Conservation (phyloP, 805 yeast genomes). For the Jamesozyma lodderae region DNA sequence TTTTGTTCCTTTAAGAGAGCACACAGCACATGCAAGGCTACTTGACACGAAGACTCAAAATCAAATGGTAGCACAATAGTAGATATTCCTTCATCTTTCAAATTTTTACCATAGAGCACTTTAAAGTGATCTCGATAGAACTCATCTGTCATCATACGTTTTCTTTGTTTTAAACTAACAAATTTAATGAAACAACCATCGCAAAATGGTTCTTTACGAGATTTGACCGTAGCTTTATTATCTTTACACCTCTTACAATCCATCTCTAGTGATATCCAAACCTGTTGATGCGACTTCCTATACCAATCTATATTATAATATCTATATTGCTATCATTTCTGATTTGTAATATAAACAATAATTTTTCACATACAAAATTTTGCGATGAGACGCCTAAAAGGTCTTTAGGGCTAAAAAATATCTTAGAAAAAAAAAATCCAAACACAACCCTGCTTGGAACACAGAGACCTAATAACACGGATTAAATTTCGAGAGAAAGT, state of each 20-base stretch:
- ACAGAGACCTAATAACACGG: too few species aligned
- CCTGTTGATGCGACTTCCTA: not conserved
- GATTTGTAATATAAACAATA: not conserved
- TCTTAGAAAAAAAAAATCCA: too few species aligned
- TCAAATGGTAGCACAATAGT: constrained; percentile 54
- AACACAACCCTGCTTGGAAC: too few species aligned
- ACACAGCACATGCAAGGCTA: constrained; percentile 55
- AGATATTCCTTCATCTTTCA: constrained; percentile 10
- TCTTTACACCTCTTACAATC: constrained; percentile 21
- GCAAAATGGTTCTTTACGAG: constrained; percentile 29
- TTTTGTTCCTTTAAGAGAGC: constrained; percentile 56
- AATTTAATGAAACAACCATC: constrained; percentile 58
- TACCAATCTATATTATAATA: not conserved
- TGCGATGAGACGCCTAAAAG: constrained; percentile 1
- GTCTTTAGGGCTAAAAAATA: too few species aligned
- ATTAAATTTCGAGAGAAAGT: too few species aligned
- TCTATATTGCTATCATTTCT: not conserved
- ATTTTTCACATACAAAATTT: not conserved
- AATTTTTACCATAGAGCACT: constrained; percentile 33
- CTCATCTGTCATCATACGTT: constrained; percentile 57
- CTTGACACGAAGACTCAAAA: constrained; percentile 54
- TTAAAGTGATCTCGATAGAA: constrained; percentile 61
- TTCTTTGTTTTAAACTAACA: constrained; percentile 70
- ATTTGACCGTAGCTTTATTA: constrained; percentile 12
- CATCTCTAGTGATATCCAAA: not conserved